phyloP scores from a whole-genome alignment of 768 basidiomycete species.

The Fistulinella prunicolor region DNA sequence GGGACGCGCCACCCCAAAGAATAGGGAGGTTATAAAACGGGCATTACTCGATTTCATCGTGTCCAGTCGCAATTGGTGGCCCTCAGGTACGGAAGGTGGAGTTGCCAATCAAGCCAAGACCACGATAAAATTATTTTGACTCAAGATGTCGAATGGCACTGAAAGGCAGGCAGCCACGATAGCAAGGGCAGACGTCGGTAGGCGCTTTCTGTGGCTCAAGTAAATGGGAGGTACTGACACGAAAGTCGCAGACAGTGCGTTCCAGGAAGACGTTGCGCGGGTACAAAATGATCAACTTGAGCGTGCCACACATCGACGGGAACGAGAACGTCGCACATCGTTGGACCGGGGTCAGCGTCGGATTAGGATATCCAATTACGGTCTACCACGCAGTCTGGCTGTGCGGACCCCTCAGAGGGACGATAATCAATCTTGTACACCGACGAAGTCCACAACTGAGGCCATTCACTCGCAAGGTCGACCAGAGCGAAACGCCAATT shows the following conservation, averaged over 20 bases:
- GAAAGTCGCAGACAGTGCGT: slow-evolving; percentile 2
- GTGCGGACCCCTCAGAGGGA: not conserved
- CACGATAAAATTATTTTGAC: not conserved
- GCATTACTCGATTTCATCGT: slow-evolving; percentile 1
- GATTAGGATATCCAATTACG: not conserved
- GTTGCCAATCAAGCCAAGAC: not conserved
- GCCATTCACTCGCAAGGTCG: too few relatives aligned
- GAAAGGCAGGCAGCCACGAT: slow-evolving; percentile 1
- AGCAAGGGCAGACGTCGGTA: slow-evolving; percentile 7
- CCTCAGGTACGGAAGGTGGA: not conserved
- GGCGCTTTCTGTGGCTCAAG: not conserved
- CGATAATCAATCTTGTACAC: not conserved
- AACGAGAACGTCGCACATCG: not conserved
- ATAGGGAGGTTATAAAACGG: slow-evolving; percentile 7
- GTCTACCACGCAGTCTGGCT: not conserved
- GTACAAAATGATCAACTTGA: not conserved
- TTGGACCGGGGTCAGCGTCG: too few relatives aligned
- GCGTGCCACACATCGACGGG: not conserved
- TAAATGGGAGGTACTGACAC: not conserved
- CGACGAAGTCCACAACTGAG: not conserved
- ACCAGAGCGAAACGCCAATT: too few relatives aligned
- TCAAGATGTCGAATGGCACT: not conserved
- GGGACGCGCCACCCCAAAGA: slow-evolving; percentile 7
- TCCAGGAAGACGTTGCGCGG: not conserved
- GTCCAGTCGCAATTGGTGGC: too few relatives aligned